Evolutionary conservation across 768 basidiomycete species (phyloP).

Genomic region (Pisolithus albus): DNA sequence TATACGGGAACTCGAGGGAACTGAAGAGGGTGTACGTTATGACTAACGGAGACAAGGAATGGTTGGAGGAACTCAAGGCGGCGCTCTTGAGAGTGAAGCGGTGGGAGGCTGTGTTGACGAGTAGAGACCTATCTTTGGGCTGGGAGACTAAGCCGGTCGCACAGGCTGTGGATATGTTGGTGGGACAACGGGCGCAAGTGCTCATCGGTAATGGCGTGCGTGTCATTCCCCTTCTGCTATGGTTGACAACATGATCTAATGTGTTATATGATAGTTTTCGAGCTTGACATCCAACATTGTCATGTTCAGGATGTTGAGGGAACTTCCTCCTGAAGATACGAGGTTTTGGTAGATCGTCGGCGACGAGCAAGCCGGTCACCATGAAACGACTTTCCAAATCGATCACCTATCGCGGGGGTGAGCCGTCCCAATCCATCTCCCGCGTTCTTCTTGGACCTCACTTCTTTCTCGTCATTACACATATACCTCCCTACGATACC

Average conservation of each 20-base stretch:
- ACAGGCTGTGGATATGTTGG: conserved; percentile 63
- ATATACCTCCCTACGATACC: too few relatives aligned
- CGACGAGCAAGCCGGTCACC: too few relatives aligned
- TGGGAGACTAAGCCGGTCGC: conserved; percentile 52
- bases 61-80: conserved; percentile 40
- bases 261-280: conserved; percentile 31
- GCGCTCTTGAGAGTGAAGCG: conserved; percentile 31
- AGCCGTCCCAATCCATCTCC: too few relatives aligned
- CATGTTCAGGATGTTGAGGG: conserved; percentile 36
- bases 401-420: too few relatives aligned
- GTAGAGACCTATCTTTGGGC: conserved; percentile 45
- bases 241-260: too few relatives aligned
- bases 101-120: conserved; percentile 48
- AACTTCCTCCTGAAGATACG: conserved; percentile 30
- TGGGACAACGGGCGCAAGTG: conserved; percentile 55
- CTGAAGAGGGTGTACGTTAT: conserved; percentile 52
- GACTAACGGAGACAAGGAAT: conserved; percentile 52
- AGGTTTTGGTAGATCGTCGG: conserved; percentile 32
- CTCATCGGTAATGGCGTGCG: conserved; percentile 69
- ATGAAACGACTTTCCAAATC: too few relatives aligned
- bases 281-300: conserved; percentile 43
- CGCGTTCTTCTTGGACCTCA: too few relatives aligned
- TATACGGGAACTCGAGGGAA: conserved; percentile 8
- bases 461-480: too few relatives aligned
- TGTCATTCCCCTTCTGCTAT: conserved; percentile 6